Evolutionary conservation across 2,329 filamentous ascomycete species (phyloP).

Genomic region (Colletotrichum sublineola): DNA sequence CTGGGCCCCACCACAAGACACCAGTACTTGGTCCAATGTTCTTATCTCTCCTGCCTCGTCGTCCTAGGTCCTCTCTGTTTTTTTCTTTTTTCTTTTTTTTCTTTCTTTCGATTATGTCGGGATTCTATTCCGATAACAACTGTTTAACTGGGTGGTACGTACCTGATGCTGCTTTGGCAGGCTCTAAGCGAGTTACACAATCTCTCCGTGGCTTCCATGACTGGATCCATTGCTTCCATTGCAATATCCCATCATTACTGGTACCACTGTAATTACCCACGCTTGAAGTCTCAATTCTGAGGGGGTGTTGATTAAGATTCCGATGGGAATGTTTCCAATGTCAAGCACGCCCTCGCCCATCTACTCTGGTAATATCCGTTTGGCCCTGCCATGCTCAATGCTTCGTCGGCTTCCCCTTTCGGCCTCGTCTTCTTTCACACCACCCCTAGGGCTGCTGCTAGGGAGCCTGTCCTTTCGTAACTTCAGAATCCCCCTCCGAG

Average conservation of each 20-base stretch:
- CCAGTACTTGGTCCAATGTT: not conserved
- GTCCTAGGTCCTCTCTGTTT: not conserved
- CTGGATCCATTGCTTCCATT: slow-evolving; percentile 28
- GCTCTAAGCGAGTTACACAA: slow-evolving; percentile 25
- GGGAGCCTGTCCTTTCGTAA: not conserved
- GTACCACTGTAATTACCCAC: not conserved
- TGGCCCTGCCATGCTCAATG: not conserved
- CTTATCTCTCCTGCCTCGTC: not conserved
- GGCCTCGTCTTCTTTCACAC: slow-evolving; percentile 1
- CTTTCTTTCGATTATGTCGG: not conserved
- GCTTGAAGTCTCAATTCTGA: not conserved
- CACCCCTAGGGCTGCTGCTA: not conserved
- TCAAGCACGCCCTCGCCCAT: not conserved
- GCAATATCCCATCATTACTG: not conserved
- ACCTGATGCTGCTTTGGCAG: not conserved
- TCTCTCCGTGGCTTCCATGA: slow-evolving; percentile 22
- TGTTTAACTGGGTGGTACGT: not conserved
- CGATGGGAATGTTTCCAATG: not conserved
- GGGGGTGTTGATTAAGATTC: not conserved
- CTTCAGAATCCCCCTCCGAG: not conserved
- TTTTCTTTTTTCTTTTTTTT: not conserved
- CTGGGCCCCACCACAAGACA: not conserved
- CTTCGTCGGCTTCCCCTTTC: slow-evolving; percentile 25
- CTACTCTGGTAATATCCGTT: slow-evolving; percentile 4
- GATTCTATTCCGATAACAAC: not conserved